Evolutionary conservation across 2,329 filamentous ascomycete species (phyloP).

Genomic region (Lecanicillium sp.): DNA sequence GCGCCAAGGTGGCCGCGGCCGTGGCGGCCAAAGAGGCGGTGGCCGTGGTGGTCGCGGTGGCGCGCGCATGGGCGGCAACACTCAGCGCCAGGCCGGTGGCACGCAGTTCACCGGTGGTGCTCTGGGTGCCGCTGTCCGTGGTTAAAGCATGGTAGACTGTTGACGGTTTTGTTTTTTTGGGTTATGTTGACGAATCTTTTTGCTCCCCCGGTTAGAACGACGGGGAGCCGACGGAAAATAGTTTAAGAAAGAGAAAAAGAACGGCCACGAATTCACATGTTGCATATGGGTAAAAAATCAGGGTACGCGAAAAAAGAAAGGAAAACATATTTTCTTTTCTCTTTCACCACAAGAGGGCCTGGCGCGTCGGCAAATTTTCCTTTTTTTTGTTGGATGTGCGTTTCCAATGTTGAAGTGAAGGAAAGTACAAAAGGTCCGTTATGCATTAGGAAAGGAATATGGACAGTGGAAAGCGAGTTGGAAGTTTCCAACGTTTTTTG

Average conservation of each 20-base stretch:
- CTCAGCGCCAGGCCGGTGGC: conserved; percentile 62
- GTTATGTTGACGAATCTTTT: not conserved
- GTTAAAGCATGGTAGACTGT: conserved; percentile 31
- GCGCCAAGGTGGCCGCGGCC: conserved; percentile 74
- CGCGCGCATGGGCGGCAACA: conserved; percentile 49
- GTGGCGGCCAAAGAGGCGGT: conserved; percentile 59
- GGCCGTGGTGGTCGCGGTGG: conserved; percentile 57
- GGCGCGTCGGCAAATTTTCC: conserved; percentile 7
- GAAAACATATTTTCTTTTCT: conserved; percentile 11
- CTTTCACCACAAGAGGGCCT: conserved; percentile 2
- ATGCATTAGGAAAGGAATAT: too few species aligned
- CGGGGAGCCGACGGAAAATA: too few species aligned
- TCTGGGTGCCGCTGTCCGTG: conserved; percentile 61
- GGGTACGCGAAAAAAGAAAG: conserved; percentile 1
- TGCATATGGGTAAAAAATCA: conserved; percentile 11
- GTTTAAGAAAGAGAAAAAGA: not conserved
- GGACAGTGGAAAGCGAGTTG: too few species aligned
- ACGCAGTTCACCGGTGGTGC: conserved; percentile 79
- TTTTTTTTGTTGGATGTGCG: not conserved
- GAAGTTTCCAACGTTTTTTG: too few species aligned
- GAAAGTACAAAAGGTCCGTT: too few species aligned
- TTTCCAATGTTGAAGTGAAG: not conserved
- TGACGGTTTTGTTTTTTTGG: not conserved
- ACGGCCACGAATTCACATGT: conserved; percentile 9
- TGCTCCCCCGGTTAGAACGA: too few species aligned